Conservation (phyloP, 2,329 filamentous ascomycete species). For the Aspergillus pseudoglaucus region DNA sequence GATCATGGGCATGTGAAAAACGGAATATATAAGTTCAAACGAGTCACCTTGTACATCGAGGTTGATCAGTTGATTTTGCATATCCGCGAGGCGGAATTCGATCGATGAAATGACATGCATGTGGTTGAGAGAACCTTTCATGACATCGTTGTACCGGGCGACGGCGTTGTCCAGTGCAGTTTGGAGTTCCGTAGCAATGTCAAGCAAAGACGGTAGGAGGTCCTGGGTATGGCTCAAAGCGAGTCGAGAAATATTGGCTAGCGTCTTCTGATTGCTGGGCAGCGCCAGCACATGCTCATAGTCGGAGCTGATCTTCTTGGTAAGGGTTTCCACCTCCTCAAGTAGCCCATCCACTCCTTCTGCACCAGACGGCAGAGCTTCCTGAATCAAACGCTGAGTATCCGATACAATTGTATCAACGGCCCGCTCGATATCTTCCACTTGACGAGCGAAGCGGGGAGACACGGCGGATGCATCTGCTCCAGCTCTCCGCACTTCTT, state of each 20-base stretch:
- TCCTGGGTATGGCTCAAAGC: slow-evolving; percentile 58
- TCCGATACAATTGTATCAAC: slow-evolving; percentile 56
- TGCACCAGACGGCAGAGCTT: slow-evolving; percentile 47
- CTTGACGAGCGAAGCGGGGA: slow-evolving; percentile 54
- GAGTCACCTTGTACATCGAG: slow-evolving; percentile 71
- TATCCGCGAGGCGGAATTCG: slow-evolving; percentile 64
- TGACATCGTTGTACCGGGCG: slow-evolving; percentile 62
- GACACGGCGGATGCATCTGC: slow-evolving; percentile 55
- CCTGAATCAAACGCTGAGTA: slow-evolving; percentile 36
- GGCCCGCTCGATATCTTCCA: slow-evolving; percentile 55
- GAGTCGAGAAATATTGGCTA: slow-evolving; percentile 58
- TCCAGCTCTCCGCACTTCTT: slow-evolving; percentile 66
- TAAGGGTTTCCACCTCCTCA: slow-evolving; percentile 78
- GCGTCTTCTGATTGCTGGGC: slow-evolving; percentile 58
- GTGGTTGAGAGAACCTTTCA: slow-evolving; percentile 59
- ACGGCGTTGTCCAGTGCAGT: slow-evolving; percentile 45
- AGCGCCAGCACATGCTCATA: slow-evolving; percentile 70
- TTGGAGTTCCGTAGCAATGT: slow-evolving; percentile 51
- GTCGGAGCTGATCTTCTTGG: slow-evolving; percentile 80
- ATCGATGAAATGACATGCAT: slow-evolving; percentile 80
- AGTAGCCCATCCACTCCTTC: slow-evolving; percentile 64
- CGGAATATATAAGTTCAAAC: slow-evolving; percentile 71
- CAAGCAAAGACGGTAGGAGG: slow-evolving; percentile 54
- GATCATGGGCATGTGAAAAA: slow-evolving; percentile 77
- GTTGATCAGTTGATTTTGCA: slow-evolving; percentile 65